Conservation (phyloP, 1,284 basidiomycete genomes). For the Apiotrichum sp. region DNA sequence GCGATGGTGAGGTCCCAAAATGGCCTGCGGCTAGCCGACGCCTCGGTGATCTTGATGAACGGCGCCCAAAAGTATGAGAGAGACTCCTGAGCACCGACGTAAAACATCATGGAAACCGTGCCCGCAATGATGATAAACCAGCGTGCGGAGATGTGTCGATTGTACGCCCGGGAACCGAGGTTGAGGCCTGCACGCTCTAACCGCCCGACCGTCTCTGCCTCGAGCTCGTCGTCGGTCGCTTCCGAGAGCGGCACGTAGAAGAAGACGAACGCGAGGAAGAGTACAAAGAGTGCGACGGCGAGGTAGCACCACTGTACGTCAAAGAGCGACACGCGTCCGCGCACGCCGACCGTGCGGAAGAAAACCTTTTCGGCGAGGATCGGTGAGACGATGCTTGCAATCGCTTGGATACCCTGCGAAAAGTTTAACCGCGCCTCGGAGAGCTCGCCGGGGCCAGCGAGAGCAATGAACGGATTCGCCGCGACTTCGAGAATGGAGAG, state of each 20-base stretch:
- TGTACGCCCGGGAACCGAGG: slow-evolving; percentile 11
- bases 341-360: slow-evolving; percentile 22
- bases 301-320: slow-evolving; percentile 47
- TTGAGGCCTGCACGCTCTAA: slow-evolving; percentile 23
- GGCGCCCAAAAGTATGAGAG: slow-evolving; percentile 32
- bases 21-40: slow-evolving; percentile 10
- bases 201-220: slow-evolving; percentile 28
- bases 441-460: slow-evolving; percentile 42
- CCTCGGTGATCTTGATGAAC: slow-evolving; percentile 18
- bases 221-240: slow-evolving; percentile 38
- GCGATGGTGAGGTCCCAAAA: slow-evolving; percentile 32
- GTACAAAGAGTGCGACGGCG: slow-evolving; percentile 42
- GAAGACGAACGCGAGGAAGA: slow-evolving; percentile 40
- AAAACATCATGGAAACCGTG: slow-evolving; percentile 31
- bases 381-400: slow-evolving; percentile 35
- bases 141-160: slow-evolving; percentile 15
- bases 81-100: slow-evolving; percentile 43
- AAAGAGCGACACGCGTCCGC: slow-evolving; percentile 29
- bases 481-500: slow-evolving; percentile 41
- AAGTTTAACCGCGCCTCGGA: slow-evolving; percentile 42
- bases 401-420: slow-evolving; percentile 43
- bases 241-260: slow-evolving; percentile 44
- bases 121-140: slow-evolving; percentile 22
- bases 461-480: slow-evolving; percentile 45
- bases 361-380: slow-evolving; percentile 38